Percentiles rank a stretch among this genome's conserved stretches.
phyloP scores from a whole-genome alignment of 2,329 filamentous ascomycete species.

The Cladosporium velox region DNA sequence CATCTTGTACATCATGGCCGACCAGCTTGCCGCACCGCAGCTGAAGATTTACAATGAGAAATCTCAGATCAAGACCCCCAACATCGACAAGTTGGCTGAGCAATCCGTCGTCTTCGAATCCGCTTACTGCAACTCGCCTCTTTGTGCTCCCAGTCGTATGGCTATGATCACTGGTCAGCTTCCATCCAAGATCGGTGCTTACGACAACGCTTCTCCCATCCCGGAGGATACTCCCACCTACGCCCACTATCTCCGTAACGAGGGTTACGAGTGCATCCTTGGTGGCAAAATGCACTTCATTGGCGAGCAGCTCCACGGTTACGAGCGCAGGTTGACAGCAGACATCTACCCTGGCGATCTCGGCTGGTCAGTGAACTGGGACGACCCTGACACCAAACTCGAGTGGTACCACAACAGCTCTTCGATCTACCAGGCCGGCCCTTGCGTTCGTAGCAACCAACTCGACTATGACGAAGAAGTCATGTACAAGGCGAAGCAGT shows the following conservation, averaged over 20 bases:
- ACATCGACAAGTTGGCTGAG: constrained; percentile 80
- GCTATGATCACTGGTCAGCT: constrained; percentile 91
- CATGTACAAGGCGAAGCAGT: constrained; percentile 87
- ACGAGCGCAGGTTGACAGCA: constrained; percentile 87
- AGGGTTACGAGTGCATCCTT: constrained; percentile 85
- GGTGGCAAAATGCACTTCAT: constrained; percentile 98
- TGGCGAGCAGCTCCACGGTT: constrained; percentile 90
- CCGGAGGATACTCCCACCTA: constrained; percentile 85
- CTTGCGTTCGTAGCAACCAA: constrained; percentile 89
- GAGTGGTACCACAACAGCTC: constrained; percentile 98
- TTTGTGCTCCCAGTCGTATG: constrained; percentile 91
- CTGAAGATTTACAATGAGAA: constrained; percentile 88
- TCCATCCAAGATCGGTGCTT: constrained; percentile 87
- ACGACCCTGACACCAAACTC: constrained; percentile 77
- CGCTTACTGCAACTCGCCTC: constrained; percentile 89
- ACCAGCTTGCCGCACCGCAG: constrained; percentile 87
- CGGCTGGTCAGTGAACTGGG: constrained; percentile 95
- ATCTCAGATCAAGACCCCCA: constrained; percentile 88
- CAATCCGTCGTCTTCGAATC: constrained; percentile 88
- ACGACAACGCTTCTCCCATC: constrained; percentile 87
- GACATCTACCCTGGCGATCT: constrained; percentile 96
- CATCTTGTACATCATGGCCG: constrained; percentile 93
- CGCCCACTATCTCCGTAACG: constrained; percentile 82
- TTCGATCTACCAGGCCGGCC: constrained; percentile 85
- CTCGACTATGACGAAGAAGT: constrained; percentile 96